A percentile compares a stretch with the other conserved stretches of the same genome.
phyloP scores from a whole-genome alignment of 768 basidiomycete genomes.

The Hydnum rufescens region DNA sequence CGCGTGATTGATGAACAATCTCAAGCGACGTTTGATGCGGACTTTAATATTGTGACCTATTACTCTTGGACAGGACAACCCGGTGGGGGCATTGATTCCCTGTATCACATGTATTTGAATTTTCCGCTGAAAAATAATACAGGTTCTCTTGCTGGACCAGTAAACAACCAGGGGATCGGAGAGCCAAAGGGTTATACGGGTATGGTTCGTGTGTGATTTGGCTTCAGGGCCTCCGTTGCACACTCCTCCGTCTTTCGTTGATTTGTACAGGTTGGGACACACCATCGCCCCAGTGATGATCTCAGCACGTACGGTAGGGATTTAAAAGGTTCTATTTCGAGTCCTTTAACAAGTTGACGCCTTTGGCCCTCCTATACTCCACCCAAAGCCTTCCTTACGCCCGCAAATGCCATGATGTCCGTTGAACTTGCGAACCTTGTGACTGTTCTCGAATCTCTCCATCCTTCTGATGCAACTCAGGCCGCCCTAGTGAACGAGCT shows the following conservation, averaged over 20 bases:
- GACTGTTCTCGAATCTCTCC: constrained; percentile 32
- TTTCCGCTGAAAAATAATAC: background rate
- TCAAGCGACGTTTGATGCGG: constrained; percentile 39
- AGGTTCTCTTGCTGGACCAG: constrained; percentile 34
- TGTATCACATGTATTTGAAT: background rate
- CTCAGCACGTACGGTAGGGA: constrained; percentile 39
- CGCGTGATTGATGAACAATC: constrained; percentile 62
- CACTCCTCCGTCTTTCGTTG: background rate
- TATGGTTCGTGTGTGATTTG: constrained; percentile 17
- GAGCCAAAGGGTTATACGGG: constrained; percentile 62
- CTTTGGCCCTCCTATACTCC: background rate
- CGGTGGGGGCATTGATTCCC: background rate
- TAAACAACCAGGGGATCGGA: constrained; percentile 48
- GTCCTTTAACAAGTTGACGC: background rate
- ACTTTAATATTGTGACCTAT: constrained; percentile 57
- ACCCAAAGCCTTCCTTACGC: constrained; percentile 51
- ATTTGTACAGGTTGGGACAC: constrained; percentile 31
- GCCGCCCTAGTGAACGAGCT: background rate
- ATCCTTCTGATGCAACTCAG: constrained; percentile 4
- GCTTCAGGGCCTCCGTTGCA: too few relatives aligned
- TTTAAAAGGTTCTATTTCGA: background rate
- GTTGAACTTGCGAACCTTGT: constrained; percentile 48
- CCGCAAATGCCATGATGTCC: constrained; percentile 68
- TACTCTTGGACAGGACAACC: constrained; percentile 66
- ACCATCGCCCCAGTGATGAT: constrained; percentile 62